Evolutionary conservation across 306 rosid genomes (phyloP), one percentile per base, ranked within the genome.

Genomic region (Urtica urens): DNA sequence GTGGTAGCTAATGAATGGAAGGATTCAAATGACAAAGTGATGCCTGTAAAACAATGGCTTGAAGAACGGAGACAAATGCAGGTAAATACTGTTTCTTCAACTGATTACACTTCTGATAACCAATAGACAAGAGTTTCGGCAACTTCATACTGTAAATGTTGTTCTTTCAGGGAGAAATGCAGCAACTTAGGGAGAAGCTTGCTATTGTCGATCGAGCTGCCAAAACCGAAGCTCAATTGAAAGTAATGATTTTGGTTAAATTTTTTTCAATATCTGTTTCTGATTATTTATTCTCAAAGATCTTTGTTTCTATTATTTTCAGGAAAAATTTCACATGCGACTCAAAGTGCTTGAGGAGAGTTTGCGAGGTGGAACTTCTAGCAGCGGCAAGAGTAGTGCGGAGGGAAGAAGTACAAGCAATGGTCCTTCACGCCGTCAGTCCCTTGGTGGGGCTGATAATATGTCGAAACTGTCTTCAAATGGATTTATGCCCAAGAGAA

Each of bases 31-130:
- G 99, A 92, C 67, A 92, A 92, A 75, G 99, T 92, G 68, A 92
- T 92, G 99, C 99, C 99, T 62, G 99, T 92, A 56, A 92, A 78
- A 73, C 99, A 82, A 66, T 92, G 99, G 99, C 96, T 92, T 53
- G 99, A 92, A 72, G 99, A 92, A 58, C 79, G 99, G 34, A 65
- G 96, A 63, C 79, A 79, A 73, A 71, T 92, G 69, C 96, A 82
- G 87, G 99, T 50, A 17, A 34, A 8, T 23, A 30, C 3, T 28
- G 44, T 10, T 19, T 38, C 44, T 55, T 26, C 10, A 3, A 48
- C 43, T 49, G 16, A 17, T 39, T 16, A 39, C 23, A 30, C 12
- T 4, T 18, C n/a, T n/a, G 27, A 9, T 31, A n/a, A 6, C 22
- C 57, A 22, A 31, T 22, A 12, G 48, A 33, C 31, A 30, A 15